Evolutionary conservation across 202 grass and related monocot genomes (phyloP).

Genomic region (Schoenoplectus triqueter): DNA sequence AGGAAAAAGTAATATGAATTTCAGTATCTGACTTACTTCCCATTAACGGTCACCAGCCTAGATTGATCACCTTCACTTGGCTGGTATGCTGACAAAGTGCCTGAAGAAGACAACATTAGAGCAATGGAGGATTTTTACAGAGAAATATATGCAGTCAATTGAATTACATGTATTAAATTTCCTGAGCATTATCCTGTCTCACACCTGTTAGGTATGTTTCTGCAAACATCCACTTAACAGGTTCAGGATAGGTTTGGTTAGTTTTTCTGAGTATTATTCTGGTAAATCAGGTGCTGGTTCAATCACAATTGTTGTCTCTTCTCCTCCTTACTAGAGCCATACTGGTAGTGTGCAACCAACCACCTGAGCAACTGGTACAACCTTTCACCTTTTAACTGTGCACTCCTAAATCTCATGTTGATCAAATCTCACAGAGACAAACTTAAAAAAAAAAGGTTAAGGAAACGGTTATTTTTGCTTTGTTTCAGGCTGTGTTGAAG

Average conservation of each 20-base stretch:
- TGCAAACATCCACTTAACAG: background rate
- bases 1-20: too few species aligned
- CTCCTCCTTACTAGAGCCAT: background rate
- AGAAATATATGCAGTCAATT: slow-evolving; percentile 75
- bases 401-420: background rate
- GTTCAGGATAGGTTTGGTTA: background rate
- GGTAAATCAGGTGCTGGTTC: background rate
- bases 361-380: background rate
- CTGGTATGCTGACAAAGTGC: slow-evolving; percentile 34
- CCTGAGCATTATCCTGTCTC: slow-evolving; percentile 83
- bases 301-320: background rate
- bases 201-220: slow-evolving; percentile 58
- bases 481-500: slow-evolving; percentile 66
- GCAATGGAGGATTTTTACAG: slow-evolving; percentile 92
- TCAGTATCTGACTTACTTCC: too few species aligned
- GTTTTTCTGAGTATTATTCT: background rate
- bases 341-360: slow-evolving; percentile 5
- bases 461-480: slow-evolving; percentile 4
- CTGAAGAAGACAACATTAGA: slow-evolving; percentile 68
- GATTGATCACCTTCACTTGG: too few species aligned
- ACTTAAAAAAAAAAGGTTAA: background rate
- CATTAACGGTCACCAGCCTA: too few species aligned
- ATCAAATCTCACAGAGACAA: background rate
- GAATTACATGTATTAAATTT: slow-evolving; percentile 67
- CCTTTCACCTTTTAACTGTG: background rate